Conservation (phyloP, 768 basidiomycete species). For the Austroboletus eburneus region DNA sequence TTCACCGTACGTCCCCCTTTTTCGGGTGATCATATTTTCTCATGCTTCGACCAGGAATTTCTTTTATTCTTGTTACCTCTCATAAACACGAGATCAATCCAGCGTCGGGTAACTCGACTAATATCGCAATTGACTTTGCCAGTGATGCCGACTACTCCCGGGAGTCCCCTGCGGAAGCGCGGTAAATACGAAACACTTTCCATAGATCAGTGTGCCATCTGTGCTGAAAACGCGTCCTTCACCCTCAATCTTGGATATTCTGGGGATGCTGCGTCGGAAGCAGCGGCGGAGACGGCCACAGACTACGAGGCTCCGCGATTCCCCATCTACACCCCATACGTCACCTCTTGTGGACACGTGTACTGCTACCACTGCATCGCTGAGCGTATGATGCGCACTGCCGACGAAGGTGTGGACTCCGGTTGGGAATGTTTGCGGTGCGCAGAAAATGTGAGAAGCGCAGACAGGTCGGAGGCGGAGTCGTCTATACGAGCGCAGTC, state of each 20-base stretch:
- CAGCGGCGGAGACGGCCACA: conserved; percentile 9
- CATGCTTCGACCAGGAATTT: conserved; percentile 72
- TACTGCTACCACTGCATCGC: conserved; percentile 96
- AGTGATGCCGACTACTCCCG: conserved; percentile 32
- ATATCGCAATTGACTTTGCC: conserved; percentile 19
- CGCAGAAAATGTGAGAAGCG: conserved; percentile 56
- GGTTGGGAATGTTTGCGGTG: conserved; percentile 88
- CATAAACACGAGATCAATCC: conserved; percentile 62
- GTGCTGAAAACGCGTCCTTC: conserved; percentile 70
- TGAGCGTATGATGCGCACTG: conserved; percentile 70
- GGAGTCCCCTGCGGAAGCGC: conserved; percentile 17
- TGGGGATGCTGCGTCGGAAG: conserved; percentile 35
- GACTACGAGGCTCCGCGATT: conserved; percentile 44
- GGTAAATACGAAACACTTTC: conserved; percentile 73
- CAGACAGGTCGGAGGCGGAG: conserved; percentile 49
- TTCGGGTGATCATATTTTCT: neutral
- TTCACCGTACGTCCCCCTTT: conserved; percentile 68
- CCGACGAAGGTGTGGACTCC: conserved; percentile 52
- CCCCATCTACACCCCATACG: conserved; percentile 78
- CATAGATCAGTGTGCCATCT: conserved; percentile 83
- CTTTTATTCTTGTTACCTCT: conserved; percentile 88
- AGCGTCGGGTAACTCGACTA: conserved; percentile 47
- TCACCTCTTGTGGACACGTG: conserved; percentile 76
- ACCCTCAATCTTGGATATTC: conserved; percentile 54
- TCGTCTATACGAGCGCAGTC: conserved; percentile 18